A percentile compares a stretch with the other conserved stretches of the same genome.
Evolutionary conservation across 2,329 filamentous ascomycete species (phyloP).

Genomic region (Mycosphaerelloides madeirae): DNA sequence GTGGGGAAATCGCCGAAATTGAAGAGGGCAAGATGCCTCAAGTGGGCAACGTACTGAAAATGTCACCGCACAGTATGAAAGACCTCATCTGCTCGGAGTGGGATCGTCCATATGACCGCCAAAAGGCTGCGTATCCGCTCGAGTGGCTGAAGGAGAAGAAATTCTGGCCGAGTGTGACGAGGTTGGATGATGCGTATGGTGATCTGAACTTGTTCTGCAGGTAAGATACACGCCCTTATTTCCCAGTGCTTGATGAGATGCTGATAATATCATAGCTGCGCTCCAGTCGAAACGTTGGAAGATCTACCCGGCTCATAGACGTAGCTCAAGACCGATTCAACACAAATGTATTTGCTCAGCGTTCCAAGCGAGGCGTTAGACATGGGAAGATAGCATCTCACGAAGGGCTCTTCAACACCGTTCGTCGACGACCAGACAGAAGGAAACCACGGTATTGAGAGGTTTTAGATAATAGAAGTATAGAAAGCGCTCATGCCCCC

Average conservation of each 20-base stretch:
- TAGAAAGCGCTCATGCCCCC: too few relatives aligned
- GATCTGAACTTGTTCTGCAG: slow-evolving; percentile 94
- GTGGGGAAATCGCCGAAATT: slow-evolving; percentile 75
- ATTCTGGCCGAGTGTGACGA: slow-evolving; percentile 87
- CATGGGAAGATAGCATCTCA: too few relatives aligned
- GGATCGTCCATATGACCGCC: slow-evolving; percentile 74
- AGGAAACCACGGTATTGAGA: too few relatives aligned
- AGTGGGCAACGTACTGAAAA: slow-evolving; percentile 80
- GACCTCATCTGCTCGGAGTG: slow-evolving; percentile 74
- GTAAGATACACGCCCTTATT: slow-evolving; percentile 17
- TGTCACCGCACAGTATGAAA: slow-evolving; percentile 77
- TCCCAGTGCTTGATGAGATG: neutral
- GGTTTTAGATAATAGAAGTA: too few relatives aligned
- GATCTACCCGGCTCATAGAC: slow-evolving; percentile 27
- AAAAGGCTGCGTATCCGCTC: slow-evolving; percentile 82
- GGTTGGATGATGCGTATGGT: slow-evolving; percentile 84
- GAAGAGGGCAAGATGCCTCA: slow-evolving; percentile 73
- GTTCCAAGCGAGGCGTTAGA: slow-evolving; percentile 25
- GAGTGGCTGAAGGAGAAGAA: slow-evolving; percentile 87
- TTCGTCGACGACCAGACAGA: too few relatives aligned
- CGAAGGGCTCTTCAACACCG: too few relatives aligned
- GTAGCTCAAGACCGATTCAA: slow-evolving; percentile 20
- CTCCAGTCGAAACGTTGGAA: slow-evolving; percentile 63
- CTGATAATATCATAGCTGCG: slow-evolving; percentile 48
- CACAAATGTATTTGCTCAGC: slow-evolving; percentile 17